Conservation (phyloP, 2,329 filamentous ascomycete genomes). For the Pleomassaria siparia region DNA sequence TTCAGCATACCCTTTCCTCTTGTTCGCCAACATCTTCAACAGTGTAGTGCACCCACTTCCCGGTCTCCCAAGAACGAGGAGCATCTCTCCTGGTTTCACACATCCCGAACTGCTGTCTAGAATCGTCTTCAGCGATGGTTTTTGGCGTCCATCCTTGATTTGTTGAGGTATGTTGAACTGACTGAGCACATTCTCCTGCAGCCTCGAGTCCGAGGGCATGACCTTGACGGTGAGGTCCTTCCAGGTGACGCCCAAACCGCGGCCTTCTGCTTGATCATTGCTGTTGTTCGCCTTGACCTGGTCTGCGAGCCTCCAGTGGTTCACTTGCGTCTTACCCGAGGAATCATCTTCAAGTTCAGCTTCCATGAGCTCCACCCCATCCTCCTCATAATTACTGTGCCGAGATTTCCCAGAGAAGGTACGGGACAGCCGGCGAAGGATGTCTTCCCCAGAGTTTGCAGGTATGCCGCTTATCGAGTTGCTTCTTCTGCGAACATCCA, state of each 20-base stretch:
- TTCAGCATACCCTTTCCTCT: constrained; percentile 56
- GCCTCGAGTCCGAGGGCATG: constrained; percentile 9
- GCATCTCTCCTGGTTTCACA: constrained; percentile 72
- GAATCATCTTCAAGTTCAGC: constrained; percentile 59
- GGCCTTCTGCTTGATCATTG: constrained; percentile 14
- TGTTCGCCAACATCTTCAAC: constrained; percentile 69
- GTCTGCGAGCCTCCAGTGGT: constrained; percentile 24
- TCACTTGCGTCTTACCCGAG: constrained; percentile 20
- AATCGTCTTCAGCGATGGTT: constrained; percentile 13
- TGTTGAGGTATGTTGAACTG: constrained; percentile 19
- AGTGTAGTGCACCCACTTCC: constrained; percentile 72
- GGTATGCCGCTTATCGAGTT: no score
- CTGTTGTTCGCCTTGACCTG: constrained; percentile 19
- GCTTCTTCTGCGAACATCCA: no score
- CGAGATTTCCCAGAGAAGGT: constrained; percentile 50
- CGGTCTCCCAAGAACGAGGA: constrained; percentile 68
- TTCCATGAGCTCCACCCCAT: constrained; percentile 57
- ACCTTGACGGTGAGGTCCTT: constrained; percentile 19
- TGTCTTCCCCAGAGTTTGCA: constrained; percentile 63
- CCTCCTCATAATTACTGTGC: constrained; percentile 27
- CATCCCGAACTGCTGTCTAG: constrained; percentile 61
- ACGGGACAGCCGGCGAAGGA: constrained; percentile 60
- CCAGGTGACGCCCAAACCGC: constrained; percentile 3
- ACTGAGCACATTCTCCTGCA: constrained; percentile 22
- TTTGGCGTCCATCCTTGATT: constrained; percentile 13